Base-by-base conservation (phyloP, 495 filamentous ascomycete genomes). In the Cudoniella acicularis region DNA sequence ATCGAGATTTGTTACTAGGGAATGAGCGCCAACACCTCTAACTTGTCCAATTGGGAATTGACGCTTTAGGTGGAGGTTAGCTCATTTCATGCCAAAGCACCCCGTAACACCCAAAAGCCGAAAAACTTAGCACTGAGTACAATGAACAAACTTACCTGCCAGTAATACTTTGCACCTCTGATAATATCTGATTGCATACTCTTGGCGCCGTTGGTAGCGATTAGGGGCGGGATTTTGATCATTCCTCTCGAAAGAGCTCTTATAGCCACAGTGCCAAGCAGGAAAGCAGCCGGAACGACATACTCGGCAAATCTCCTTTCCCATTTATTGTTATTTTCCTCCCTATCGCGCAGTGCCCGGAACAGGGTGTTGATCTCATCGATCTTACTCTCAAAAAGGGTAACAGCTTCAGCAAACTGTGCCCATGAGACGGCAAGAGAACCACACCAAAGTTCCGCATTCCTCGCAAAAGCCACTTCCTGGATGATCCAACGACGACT, bases 391-490 rank as follows among this genome's bases (percentile, higher is more conserved):
- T 36, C 30, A 13, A 36, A 36, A 4, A 36, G 30, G 13, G 30
- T 36, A 13, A 36, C 30, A 6, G 30, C 30, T 13, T 36, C 30
- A 6, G 30, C 30, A 36, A 36, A 36, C 30, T 36, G 4, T 36
- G 4, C 30, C 6, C 30, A 36, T 4, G 30, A 36, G 6, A 36
- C 30, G 30, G 6, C 13, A 36, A 36, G 6, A 36, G 4, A 13
- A 36, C 30, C 30, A 13, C 30, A 36, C 30, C 30, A 36, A 4
- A 36, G 13, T 4, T 6, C 30, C n/a, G 53, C 43, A 17, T 47
- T 54, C 8, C 30, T 41, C 18, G 61, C 60, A 16, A 51, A 48
- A 30, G 63, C 61, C 11, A 51, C 27, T 42, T 57, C 54, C 27
- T 57, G 54, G n/a, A 51, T 20, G 25, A 57, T 30, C 54, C 54